A percentile compares a stretch with the other conserved stretches of the same genome.
Evolutionary conservation across 495 filamentous ascomycete species (phyloP).

Genomic region (Aspergillus leporis): DNA sequence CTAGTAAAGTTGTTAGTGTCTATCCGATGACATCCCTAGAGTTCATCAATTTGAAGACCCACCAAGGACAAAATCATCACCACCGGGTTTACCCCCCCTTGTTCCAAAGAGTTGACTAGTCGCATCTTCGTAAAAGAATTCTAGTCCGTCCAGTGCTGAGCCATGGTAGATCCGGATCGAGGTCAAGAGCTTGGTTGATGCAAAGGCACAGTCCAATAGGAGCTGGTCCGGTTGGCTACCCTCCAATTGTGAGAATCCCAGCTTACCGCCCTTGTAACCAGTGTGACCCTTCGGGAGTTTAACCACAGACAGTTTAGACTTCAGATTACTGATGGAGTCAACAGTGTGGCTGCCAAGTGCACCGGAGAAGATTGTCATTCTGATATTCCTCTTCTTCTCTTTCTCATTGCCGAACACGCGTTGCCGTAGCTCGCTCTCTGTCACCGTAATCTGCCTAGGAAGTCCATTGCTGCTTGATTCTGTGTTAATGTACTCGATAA

Average conservation of each 20-base stretch:
- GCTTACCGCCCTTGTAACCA: conserved; percentile 73
- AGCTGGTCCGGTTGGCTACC: conserved; percentile 73
- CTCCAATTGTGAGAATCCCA: conserved; percentile 73
- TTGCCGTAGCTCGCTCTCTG: conserved; percentile 71
- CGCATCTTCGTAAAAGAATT: conserved; percentile 90
- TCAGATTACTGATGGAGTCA: conserved; percentile 66
- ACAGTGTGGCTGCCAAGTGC: conserved; percentile 71
- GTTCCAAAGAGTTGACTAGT: conserved; percentile 90
- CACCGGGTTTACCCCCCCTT: conserved; percentile 70
- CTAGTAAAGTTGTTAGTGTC: conserved; percentile 30
- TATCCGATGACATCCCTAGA: neutral
- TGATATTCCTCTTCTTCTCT: conserved; percentile 69
- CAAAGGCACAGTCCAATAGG: conserved; percentile 67
- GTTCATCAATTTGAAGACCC: conserved; percentile 25
- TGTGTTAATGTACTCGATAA: conserved; percentile 72
- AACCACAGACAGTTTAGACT: conserved; percentile 67
- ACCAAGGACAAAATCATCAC: conserved; percentile 78
- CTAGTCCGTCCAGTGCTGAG: conserved; percentile 76
- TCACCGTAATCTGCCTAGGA: conserved; percentile 70
- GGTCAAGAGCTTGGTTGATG: conserved; percentile 71
- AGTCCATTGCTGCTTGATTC: conserved; percentile 59
- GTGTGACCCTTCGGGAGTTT: conserved; percentile 72
- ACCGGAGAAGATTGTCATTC: conserved; percentile 70
- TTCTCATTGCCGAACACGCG: conserved; percentile 62
- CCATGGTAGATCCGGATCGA: conserved; percentile 79